These are phyloP conservation scores for Blastocystis sp. DNA, from an alignment of 352 stramenopile genomes.

Conservation along the genomic window DNA sequence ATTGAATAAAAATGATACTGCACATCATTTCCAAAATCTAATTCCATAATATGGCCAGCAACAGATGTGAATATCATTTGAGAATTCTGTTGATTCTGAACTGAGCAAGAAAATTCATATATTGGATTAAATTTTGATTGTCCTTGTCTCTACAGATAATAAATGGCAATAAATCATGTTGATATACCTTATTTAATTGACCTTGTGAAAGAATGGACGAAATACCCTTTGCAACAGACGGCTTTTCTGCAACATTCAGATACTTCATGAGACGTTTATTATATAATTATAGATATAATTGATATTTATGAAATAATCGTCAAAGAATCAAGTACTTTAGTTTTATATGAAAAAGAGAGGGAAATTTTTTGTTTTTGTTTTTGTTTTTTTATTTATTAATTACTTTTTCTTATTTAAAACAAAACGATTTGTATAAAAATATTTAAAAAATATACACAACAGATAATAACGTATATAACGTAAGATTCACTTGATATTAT, in stretches of 20 bases:
- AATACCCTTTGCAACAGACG: slow-evolving; percentile 88
- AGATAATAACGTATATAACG: too few relatives aligned
- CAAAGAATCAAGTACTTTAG: too few relatives aligned
- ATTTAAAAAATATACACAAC: too few relatives aligned
- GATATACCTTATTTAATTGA: slow-evolving; percentile 35
- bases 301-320: too few relatives aligned
- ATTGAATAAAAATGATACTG: background rate
- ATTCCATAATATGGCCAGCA: slow-evolving; percentile 82
- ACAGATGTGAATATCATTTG: slow-evolving; percentile 83
- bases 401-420: too few relatives aligned
- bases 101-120: slow-evolving; percentile 67
- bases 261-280: too few relatives aligned
- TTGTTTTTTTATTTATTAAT: too few relatives aligned
- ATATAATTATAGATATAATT: too few relatives aligned
- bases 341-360: too few relatives aligned
- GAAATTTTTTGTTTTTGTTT: too few relatives aligned
- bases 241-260: slow-evolving; percentile 97
- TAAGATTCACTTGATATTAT: too few relatives aligned
- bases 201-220: slow-evolving; percentile 64
- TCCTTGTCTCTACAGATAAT: slow-evolving; percentile 43
- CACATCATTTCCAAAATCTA: slow-evolving; percentile 73
- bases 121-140: slow-evolving; percentile 60
- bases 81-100: slow-evolving; percentile 55
- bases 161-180: slow-evolving; percentile 39
- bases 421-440: too few relatives aligned